Evolutionary conservation across 2,329 filamentous ascomycete species (phyloP), one percentile per base, ranked within the genome.

Genomic region (Scorias spongiosa): DNA sequence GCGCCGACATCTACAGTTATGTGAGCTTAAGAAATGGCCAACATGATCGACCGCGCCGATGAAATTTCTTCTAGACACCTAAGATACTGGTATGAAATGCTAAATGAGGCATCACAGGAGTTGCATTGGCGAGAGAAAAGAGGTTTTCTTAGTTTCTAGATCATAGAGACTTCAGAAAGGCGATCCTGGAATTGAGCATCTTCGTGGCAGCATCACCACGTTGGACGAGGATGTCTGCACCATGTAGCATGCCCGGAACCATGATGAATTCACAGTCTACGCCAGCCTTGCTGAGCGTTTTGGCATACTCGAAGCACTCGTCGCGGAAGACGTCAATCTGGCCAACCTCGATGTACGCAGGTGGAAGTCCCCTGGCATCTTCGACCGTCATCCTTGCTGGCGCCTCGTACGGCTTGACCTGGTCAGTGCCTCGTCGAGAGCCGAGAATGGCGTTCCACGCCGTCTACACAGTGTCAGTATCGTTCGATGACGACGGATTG

Each of bases 181-280:
- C 32, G 11, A 36, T 9, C 32, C 32, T 36, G 12, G 32, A 12
- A 36, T 12, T 15, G 15, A 36, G 12, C 32, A 36, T 36, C 15
- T 36, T 12, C 32, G 11, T 36, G 32, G 32, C 32, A 5, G 32
- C 32, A 4, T 36, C 32, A 5, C 12, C 32, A 36, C 51, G 1
- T 45, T 51, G 8, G 53, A 54, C 1, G 37, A 44, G 2, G 47
- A 12, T 36, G 11, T 69, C 65, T 44, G 64, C 68, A 4, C 52
- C 58, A 54, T 70, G 66, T 29, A 59, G 63, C 11, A 63, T 54
- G 1, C 66, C 64, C 0, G 64, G 63, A 54, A 65, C 66, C 5
- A 71, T 55, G 51, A 70, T 66, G 37, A 69, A 48, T 48, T 71
- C 66, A 5, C 57, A 54, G 29, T 58, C 54, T n/a, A 67, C 64